Evolutionary conservation across 108 stramenopile species (phyloP).

Genomic region (Chaetoceros muelleri): DNA sequence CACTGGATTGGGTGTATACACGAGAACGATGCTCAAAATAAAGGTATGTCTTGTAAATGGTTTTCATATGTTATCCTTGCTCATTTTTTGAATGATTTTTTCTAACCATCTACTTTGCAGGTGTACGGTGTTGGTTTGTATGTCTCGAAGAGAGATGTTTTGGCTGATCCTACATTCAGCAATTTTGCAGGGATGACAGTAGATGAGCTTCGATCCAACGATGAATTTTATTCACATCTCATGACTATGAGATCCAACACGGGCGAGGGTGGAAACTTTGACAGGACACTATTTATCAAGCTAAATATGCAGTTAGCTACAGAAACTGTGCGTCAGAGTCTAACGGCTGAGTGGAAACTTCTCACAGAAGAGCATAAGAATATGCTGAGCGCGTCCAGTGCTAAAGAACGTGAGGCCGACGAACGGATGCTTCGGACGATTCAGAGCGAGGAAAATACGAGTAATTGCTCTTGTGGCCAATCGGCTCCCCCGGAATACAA

Average conservation of each 20-base stretch:
- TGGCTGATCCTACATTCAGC: constrained; percentile 57
- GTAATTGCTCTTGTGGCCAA: constrained; percentile 75
- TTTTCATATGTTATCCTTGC: too few species aligned
- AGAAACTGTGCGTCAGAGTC: constrained; percentile 72
- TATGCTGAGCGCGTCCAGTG: constrained; percentile 57
- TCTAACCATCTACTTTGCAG: constrained; percentile 9
- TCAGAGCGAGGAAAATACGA: constrained; percentile 52
- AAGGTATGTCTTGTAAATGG: constrained; percentile 33
- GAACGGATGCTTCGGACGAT: constrained; percentile 50
- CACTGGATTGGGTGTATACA: constrained; percentile 79
- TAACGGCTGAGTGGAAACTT: constrained; percentile 78
- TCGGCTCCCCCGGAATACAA: constrained; percentile 58
- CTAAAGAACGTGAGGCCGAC: constrained; percentile 59
- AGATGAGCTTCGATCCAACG: constrained; percentile 54
- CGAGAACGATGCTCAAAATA: constrained; percentile 60
- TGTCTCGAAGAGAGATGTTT: constrained; percentile 65
- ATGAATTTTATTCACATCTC: constrained; percentile 60
- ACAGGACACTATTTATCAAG: constrained; percentile 67
- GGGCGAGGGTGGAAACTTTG: constrained; percentile 44
- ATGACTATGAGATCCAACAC: constrained; percentile 37
- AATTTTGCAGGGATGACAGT: constrained; percentile 42
- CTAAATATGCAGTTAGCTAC: constrained; percentile 80
- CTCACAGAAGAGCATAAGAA: constrained; percentile 70
- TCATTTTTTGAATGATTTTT: too few species aligned
- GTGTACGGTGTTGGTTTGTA: constrained; percentile 81